These are phyloP conservation scores for Gastrolobium bilobum DNA, from an alignment of 306 rosid species.

Conservation along the genomic window DNA sequence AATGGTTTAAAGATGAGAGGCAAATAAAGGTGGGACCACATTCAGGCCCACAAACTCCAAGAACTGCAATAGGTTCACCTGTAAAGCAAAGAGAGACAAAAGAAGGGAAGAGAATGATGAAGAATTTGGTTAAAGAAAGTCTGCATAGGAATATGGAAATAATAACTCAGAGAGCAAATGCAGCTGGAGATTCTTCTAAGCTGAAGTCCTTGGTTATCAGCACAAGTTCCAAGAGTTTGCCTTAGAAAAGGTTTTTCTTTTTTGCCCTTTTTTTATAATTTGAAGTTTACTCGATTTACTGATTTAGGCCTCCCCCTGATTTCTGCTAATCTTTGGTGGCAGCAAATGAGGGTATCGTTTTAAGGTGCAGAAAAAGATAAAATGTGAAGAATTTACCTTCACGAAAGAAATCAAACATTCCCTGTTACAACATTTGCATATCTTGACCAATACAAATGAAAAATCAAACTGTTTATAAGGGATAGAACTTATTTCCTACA, in stretches of 20 bases:
- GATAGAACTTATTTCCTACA: no score
- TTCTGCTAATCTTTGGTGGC: conserved; percentile 10
- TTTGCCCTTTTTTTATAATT: not conserved
- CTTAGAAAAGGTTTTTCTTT: conserved; percentile 54
- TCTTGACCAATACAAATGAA: no score
- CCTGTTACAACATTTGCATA: no score
- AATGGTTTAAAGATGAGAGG: conserved; percentile 74
- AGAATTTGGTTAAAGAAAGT: conserved; percentile 79
- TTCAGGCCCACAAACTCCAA: conserved; percentile 75
- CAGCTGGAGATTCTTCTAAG: conserved; percentile 54
- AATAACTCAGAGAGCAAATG: conserved; percentile 70
- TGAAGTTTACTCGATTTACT: not conserved
- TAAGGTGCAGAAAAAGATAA: not conserved
- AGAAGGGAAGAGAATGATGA: conserved; percentile 80
- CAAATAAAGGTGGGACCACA: conserved; percentile 71
- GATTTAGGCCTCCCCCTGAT: no score
- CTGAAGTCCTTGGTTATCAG: conserved; percentile 66
- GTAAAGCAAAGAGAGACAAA: conserved; percentile 53
- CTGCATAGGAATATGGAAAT: conserved; percentile 70
- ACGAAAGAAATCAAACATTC: no score
- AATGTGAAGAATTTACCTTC: not conserved
- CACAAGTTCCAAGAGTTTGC: conserved; percentile 80
- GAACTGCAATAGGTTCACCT: conserved; percentile 59
- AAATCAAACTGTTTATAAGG: no score
- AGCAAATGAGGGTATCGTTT: not conserved